These are phyloP conservation scores for Leccinellum rugosiceps DNA, from an alignment of 768 basidiomycete species.

Conservation along the genomic window DNA sequence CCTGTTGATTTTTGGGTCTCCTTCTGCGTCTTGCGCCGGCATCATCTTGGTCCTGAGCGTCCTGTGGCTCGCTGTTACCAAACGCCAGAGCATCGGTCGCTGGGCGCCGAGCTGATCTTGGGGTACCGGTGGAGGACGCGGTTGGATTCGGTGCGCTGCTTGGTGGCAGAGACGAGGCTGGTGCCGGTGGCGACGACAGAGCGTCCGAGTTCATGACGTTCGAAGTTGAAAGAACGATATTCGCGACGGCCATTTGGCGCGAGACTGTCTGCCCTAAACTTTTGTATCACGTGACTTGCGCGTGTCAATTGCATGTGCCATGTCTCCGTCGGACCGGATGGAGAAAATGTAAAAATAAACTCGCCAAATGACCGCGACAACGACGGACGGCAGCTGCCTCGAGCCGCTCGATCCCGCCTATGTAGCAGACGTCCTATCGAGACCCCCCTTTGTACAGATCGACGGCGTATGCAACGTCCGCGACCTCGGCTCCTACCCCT, in stretches of 20 bases:
- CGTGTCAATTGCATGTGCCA: not conserved
- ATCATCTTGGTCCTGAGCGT: slow-evolving; percentile 38
- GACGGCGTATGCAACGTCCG: slow-evolving; percentile 75
- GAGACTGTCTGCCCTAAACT: slow-evolving; percentile 45
- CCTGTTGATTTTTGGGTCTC: slow-evolving; percentile 39
- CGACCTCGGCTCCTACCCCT: slow-evolving; percentile 62
- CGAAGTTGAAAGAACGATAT: slow-evolving; percentile 9
- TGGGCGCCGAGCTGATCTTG: slow-evolving; percentile 35
- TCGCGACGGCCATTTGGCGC: slow-evolving; percentile 34
- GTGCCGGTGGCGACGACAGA: slow-evolving; percentile 49
- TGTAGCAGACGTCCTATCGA: slow-evolving; percentile 61
- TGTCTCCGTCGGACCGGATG: not conserved
- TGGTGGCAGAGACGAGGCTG: slow-evolving; percentile 50
- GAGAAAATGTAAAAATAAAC: not conserved
- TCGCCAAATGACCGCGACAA: not conserved
- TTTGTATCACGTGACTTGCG: slow-evolving; percentile 13
- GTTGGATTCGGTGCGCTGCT: slow-evolving; percentile 45
- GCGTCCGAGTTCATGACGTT: slow-evolving; percentile 52
- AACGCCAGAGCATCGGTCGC: slow-evolving; percentile 53
- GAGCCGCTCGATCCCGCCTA: slow-evolving; percentile 65
- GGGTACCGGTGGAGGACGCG: slow-evolving; percentile 35
- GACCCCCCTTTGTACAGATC: slow-evolving; percentile 66
- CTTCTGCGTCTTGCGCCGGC: slow-evolving; percentile 44
- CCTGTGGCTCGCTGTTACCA: slow-evolving; percentile 49
- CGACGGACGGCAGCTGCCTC: not conserved